Base-by-base conservation (phyloP, 2,329 filamentous ascomycete genomes). In the Hymenoscyphus occultus region DNA sequence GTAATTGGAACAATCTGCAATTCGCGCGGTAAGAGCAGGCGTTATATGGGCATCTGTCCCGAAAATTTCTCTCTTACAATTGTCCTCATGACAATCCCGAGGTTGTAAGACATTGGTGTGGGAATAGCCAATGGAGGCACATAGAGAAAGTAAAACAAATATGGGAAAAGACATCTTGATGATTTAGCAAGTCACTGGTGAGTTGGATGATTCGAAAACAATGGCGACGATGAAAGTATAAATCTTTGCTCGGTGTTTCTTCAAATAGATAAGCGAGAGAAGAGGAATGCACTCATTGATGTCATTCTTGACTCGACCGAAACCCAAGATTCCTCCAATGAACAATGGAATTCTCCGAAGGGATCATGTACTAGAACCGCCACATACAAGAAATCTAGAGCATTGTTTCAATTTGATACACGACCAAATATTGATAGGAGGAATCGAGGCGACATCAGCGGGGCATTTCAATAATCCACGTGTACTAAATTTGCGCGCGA, bases 1-100 rank as follows among this genome's bases (percentile, higher is more conserved):
- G 9, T 54, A 61, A 54, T 19, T 61, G n/a, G 59, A 61, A 61
- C 39, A 61, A 54, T 61, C 40, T 19, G 42, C 59, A 6, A 61
- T 28, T 31, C 59, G 16, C 16, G 59, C n/a, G 16, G 59, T 39
- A 48, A 60, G 59, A 35, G 31, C 40, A 9, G 59, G 59, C 39
- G 40, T 51, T 32, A 60, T 60, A 45, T 60, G 22, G 5, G 59
- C 59, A n/a, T 42, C 59, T 51, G 59, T 51, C 10, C 59, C 59
- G 13, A 39, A 48, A 32, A 60, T 28, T 16, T 60, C 39, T 22
- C 59, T 60, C 42, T 39, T 39, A 19, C 59, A 60, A 22, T 60
- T 60, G 19, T 60, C 42, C 7, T 19, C 59, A 13, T 60, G 59
- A 22, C 59, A 60, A 28, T 60, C 32, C 13, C 59, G 59, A 7